Evolutionary conservation across 2,329 filamentous ascomycete species (phyloP), one percentile per base, ranked within the genome.

Genomic region (Pyrenophora graminea): DNA sequence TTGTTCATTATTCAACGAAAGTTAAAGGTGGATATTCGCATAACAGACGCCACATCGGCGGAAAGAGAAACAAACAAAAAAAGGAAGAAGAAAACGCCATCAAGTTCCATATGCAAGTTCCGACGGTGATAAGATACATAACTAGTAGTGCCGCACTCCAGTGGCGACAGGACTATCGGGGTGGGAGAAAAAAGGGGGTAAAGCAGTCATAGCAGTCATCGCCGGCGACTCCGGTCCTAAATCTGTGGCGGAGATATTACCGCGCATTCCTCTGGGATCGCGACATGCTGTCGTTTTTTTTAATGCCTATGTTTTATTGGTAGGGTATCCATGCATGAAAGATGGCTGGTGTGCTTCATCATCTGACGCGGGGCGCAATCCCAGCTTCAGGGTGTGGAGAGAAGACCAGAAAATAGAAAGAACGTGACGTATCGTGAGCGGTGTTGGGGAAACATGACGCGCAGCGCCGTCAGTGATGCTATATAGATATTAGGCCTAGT

Each of bases 291-390:
- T 40, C 46, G 38, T 53, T 41, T 52, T 52, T 52, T 41, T 52
- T 51, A 57, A 52, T 55, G 55, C 51, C 43, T 41, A 45, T 48
- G 45, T 42, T 55, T 61, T 59, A 66, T 59, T 56, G 61, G 59
- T 68, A 66, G 55, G 61, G 62, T 69, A 68, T 67, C 62, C 62
- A 68, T 70, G 68, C 69, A 70, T 68, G 56, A 66, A 46, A 51
- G 43, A 53, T 55, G 56, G 51, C 53, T 47, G 53, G 37, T 44
- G 48, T 45, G 42, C 47, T 41, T 53, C 51, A 54, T 63, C 63
- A 64, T 63, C 61, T 68, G 64, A 68, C 58, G 40, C 48, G 41
- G 38, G 31, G n/a, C 37, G 39, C 33, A 40, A 30, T n/a, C 32
- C 27, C 38, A 45, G 44, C 48, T 10, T 48, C 32, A 10, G 23